These are phyloP conservation scores for Stagonosporopsis chrysanthemi DNA, from an alignment of 2,329 filamentous ascomycete genomes.

Conservation along the genomic window DNA sequence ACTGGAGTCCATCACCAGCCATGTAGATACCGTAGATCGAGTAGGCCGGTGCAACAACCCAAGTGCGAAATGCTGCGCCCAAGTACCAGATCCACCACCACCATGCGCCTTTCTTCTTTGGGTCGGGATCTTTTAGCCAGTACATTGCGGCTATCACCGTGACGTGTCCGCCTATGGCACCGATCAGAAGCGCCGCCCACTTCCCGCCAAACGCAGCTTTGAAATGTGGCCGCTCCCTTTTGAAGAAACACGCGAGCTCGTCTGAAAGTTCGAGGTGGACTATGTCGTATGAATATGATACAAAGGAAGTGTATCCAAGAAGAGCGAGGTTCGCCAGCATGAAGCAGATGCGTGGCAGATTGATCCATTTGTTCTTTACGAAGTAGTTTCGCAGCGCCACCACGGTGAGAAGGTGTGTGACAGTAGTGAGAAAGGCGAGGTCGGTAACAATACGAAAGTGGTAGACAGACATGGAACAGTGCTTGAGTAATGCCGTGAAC, in stretches of 20 bases:
- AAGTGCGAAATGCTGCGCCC: constrained; percentile 36
- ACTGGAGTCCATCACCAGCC: constrained; percentile 28
- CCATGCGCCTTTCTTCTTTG: constrained; percentile 24
- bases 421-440: constrained; percentile 41
- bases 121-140: constrained; percentile 24
- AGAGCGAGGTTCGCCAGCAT: constrained; percentile 42
- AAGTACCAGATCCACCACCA: constrained; percentile 32
- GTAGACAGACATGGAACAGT: constrained; percentile 42
- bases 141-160: constrained; percentile 45
- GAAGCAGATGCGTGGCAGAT: constrained; percentile 42
- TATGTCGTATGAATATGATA: constrained; percentile 41
- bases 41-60: constrained; percentile 42
- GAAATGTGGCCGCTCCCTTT: constrained; percentile 31
- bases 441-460: constrained; percentile 42
- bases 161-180: constrained; percentile 40
- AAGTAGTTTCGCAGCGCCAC: constrained; percentile 42
- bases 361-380: constrained; percentile 43
- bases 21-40: constrained; percentile 41
- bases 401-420: constrained; percentile 41
- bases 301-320: constrained; percentile 41
- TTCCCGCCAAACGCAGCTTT: constrained; percentile 35
- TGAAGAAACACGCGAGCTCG: constrained; percentile 39
- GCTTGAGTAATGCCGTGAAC: constrained; percentile 41
- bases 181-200: constrained; percentile 39
- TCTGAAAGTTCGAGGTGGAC: constrained; percentile 27